These are phyloP conservation scores for Heracleum sosnowskyi DNA, from an alignment of 129 eudicot genomes.

Conservation along the genomic window DNA sequence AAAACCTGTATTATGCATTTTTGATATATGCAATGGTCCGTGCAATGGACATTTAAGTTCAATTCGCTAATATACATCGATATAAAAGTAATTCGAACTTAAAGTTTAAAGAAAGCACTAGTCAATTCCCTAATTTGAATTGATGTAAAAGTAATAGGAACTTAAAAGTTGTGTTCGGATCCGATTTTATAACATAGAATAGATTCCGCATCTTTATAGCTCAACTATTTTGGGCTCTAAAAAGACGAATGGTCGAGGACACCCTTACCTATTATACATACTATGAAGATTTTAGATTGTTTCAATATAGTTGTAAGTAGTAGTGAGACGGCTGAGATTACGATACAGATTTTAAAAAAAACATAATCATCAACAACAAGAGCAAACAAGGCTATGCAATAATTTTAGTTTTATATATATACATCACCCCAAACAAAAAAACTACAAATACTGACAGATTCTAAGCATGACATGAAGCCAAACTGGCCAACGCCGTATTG, in stretches of 20 bases:
- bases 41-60: too few species aligned
- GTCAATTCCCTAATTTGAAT: too few species aligned
- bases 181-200: background rate
- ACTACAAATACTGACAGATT: background rate
- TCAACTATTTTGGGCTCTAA: background rate
- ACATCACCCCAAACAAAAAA: background rate
- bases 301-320: background rate
- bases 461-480: background rate
- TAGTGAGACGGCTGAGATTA: slow-evolving; percentile 9
- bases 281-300: background rate
- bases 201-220: background rate
- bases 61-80: too few species aligned
- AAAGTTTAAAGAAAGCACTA: too few species aligned
- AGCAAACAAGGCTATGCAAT: background rate
- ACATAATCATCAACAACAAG: background rate
- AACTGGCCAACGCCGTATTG: background rate
- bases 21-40: too few species aligned
- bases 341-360: background rate
- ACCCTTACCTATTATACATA: background rate
- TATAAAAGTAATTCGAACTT: too few species aligned
- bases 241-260: background rate
- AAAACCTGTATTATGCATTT: too few species aligned
- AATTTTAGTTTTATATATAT: background rate
- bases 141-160: too few species aligned
- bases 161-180: too few species aligned